Evolutionary conservation across 805 yeast species (phyloP).

Genomic region (Metschnikowia anglica): DNA sequence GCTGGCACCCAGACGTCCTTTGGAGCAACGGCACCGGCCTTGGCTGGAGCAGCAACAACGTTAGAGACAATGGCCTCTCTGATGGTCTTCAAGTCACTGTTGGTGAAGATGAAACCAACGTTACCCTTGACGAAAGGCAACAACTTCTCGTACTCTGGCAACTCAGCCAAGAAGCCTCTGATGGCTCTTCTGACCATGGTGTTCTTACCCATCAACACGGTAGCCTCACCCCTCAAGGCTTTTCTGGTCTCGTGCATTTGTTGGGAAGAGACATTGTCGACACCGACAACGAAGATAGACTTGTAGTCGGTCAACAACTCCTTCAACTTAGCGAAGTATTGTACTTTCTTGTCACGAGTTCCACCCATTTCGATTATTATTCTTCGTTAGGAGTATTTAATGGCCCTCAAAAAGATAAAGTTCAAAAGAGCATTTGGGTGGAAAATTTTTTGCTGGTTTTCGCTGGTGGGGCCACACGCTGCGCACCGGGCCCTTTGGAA

Average conservation of each 20-base stretch:
- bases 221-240: conserved; percentile 91
- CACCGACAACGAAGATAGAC: conserved; percentile 98
- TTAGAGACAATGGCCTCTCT: conserved; percentile 85
- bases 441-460: conserved; percentile 13
- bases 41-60: conserved; percentile 99
- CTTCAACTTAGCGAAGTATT: conserved; percentile 94
- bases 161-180: conserved; percentile 90
- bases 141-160: conserved; percentile 94
- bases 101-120: conserved; percentile 99
- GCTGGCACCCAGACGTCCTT: conserved; percentile 97
- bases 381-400: conserved; percentile 87
- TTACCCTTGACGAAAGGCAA: conserved; percentile 96
- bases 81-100: conserved; percentile 85
- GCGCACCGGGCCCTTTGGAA: background rate
- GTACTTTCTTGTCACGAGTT: conserved; percentile 94
- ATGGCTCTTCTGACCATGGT: conserved; percentile 99
- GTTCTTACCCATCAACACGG: conserved; percentile 99
- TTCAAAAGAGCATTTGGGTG: background rate
- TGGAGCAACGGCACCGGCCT: conserved; percentile 99
- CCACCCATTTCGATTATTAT: conserved; percentile 98
- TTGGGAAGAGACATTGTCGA: conserved; percentile 99
- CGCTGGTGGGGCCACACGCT: conserved; percentile 4
- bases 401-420: conserved; percentile 43
- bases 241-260: conserved; percentile 99
- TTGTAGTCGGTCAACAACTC: conserved; percentile 94